Base-by-base conservation (phyloP, 305 asterid genomes). In the Salvia sclarea region DNA sequence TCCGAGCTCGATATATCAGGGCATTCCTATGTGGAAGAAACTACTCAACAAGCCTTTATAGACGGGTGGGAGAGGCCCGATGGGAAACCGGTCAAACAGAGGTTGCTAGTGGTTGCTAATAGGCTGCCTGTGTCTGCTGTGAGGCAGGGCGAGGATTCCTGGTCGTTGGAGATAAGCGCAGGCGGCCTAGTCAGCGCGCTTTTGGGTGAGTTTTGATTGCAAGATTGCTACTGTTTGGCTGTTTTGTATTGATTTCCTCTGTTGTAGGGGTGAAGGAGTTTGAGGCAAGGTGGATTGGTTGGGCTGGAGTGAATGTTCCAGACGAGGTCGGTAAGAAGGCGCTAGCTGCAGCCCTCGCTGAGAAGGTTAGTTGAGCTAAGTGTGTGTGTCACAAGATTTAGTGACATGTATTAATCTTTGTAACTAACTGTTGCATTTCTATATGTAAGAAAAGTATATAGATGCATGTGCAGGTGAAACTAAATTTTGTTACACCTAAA, bases 121-220 rank as follows among this genome's bases (percentile, higher is more conserved):
- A 83, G 99, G 64, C 90, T 95, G 45, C 99, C 99, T 6, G 99
- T 95, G 30, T 89, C 99, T 58, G 99, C 99, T 6, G 91, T 88
- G 37, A 81, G 99, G 81, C 80, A 84, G 75, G 93, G 93, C 7
- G 96, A 88, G 80, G 98, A 89, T 72, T 82, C 96, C 18, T 95
- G 99, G 99, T 83, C 89, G 8, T 79, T 95, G 55, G 98, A 95
- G 81, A 83, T 95, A 56, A 95, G 98, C 78, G 98, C 96, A 1
- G 99, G 99, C 18, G 99, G 99, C 76, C 83, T 95, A 9, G 99
- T 95, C 75, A 91, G 89, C 64, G 98, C 98, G 49, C 96, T 95
- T 78, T 85, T 95, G 2, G 99, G 99, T 94, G 81, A 86, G 96
- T 63, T 61, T 3, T 17, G 0, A 11, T 11, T 14, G 28, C 5